Base-by-base conservation (phyloP, 495 filamentous ascomycete genomes). In the Aspergillus panamensis region DNA sequence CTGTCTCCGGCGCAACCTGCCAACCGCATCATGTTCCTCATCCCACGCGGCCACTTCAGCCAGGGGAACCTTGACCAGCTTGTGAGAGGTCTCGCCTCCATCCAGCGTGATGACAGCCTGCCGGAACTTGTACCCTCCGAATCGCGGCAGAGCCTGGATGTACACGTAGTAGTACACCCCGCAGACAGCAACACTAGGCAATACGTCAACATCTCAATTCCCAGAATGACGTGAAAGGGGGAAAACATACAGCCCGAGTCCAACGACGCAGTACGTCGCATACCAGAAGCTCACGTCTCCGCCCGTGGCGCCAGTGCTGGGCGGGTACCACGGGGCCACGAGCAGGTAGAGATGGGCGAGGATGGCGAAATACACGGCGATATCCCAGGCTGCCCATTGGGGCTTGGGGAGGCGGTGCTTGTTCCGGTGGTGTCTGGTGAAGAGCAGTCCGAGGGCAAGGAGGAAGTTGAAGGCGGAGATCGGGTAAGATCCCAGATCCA, bases 231-330 rank as follows among this genome's bases (percentile, higher is more conserved):
- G 3, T 48, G 14, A 8, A 50, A 6, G 19, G n/a, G 4, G 19
- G 12, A 0, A 17, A 16, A 80, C 80, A 74, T 65, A 84, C 80
- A 84, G 74, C 19, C 66, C 81, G 37, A 86, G 71, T 2, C 83
- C 82, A 9, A 76, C 73, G 3, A 81, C 83, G 19, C 75, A 70
- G 55, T 87, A 87, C 6, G 84, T 86, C 4, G 74, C 84, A 57
- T 87, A 87, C 83, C 84, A 87, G 61, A 88, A 87, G 48, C 78
- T 84, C 2, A 87, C 83, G 55, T 83, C 77, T 0, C 84, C 84
- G 1, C 78, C 82, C 40, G 72, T 74, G 0, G 76, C 73, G 0
- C 85, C 85, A 3, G 67, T 73, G 1, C 71, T 73, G 0, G 85
- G 85, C 25, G 85, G 84, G 55, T 84, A 87, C 86, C 85, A 88